Conservation (phyloP, 2,329 filamentous ascomycete genomes). For the Fusarium compactum region DNA sequence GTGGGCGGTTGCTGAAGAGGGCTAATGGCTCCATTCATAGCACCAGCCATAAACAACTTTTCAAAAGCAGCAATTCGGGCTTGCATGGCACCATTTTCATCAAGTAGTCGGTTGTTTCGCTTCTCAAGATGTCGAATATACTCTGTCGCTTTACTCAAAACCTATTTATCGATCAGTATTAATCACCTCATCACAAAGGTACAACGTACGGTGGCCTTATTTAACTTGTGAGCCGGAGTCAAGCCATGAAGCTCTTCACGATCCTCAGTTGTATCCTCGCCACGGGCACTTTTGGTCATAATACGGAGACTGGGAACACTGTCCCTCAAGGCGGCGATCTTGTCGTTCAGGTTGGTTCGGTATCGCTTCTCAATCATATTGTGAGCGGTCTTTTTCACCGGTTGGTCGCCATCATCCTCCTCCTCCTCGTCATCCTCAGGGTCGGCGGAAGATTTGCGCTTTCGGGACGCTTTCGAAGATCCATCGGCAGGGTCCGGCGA, state of each 20-base stretch:
- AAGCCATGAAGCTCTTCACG: constrained; percentile 81
- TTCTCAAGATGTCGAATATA: constrained; percentile 96
- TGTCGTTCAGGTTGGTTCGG: constrained; percentile 95
- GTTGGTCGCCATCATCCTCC: constrained; percentile 67
- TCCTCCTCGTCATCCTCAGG: constrained; percentile 64
- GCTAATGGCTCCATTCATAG: constrained; percentile 72
- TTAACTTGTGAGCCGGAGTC: constrained; percentile 90
- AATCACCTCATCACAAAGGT: background rate
- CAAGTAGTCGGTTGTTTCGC: constrained; percentile 82
- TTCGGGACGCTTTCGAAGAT: constrained; percentile 66
- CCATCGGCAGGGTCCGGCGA: constrained; percentile 67
- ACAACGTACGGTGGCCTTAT: constrained; percentile 85
- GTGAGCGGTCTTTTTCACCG: constrained; percentile 89
- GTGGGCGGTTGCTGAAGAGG: constrained; percentile 66
- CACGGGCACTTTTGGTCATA: constrained; percentile 78
- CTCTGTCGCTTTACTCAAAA: constrained; percentile 94
- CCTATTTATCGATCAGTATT: constrained; percentile 53
- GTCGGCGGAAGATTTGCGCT: constrained; percentile 76
- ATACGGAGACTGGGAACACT: constrained; percentile 91
- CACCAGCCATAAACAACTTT: constrained; percentile 83
- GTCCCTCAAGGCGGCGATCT: constrained; percentile 91
- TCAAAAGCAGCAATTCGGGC: constrained; percentile 79
- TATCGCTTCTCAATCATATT: constrained; percentile 99
- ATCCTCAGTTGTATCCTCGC: constrained; percentile 77
- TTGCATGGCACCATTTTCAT: constrained; percentile 85